These are phyloP conservation scores for Phytophthora podocarpi DNA, from an alignment of 352 stramenopile species.

Conservation along the genomic window DNA sequence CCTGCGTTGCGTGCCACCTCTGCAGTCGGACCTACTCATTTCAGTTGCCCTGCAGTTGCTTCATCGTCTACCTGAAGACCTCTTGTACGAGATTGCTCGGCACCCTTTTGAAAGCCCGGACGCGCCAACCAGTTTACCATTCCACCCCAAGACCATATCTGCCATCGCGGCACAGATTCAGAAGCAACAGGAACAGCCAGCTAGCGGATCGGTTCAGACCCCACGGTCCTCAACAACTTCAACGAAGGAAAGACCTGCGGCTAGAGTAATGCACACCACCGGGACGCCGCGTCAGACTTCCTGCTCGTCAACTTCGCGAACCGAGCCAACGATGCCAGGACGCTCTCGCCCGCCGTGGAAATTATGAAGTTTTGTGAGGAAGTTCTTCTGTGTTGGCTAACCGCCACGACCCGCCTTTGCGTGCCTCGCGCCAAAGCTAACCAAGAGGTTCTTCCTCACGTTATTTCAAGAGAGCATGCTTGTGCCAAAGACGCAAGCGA, in stretches of 20 bases:
- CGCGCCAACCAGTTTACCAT: constrained; percentile 54
- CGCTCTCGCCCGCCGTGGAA: constrained; percentile 36
- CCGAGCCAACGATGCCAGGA: constrained; percentile 12
- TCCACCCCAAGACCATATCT: constrained; percentile 55
- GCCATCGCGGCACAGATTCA: constrained; percentile 52
- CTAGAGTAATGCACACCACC: not conserved
- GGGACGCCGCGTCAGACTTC: constrained; percentile 13
- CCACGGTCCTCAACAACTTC: constrained; percentile 7
- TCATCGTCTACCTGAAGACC: constrained; percentile 83
- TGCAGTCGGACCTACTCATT: constrained; percentile 86
- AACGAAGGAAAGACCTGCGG: constrained; percentile 16
- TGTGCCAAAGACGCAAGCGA: not conserved
- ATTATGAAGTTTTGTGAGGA: constrained; percentile 42
- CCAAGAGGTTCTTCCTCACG: constrained; percentile 27
- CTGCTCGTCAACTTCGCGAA: constrained; percentile 15
- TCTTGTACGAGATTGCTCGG: constrained; percentile 86
- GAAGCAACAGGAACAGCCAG: constrained; percentile 34
- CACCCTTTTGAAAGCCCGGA: constrained; percentile 84
- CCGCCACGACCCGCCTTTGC: constrained; percentile 3
- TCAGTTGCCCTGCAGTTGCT: constrained; percentile 86
- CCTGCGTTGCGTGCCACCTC: constrained; percentile 74
- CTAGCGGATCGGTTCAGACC: not conserved
- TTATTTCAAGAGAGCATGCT: not conserved
- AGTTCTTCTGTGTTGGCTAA: constrained; percentile 40
- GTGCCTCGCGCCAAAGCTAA: not conserved